These are phyloP conservation scores for Skeletonema marinoi DNA, from an alignment of 108 stramenopile genomes.

Conservation along the genomic window DNA sequence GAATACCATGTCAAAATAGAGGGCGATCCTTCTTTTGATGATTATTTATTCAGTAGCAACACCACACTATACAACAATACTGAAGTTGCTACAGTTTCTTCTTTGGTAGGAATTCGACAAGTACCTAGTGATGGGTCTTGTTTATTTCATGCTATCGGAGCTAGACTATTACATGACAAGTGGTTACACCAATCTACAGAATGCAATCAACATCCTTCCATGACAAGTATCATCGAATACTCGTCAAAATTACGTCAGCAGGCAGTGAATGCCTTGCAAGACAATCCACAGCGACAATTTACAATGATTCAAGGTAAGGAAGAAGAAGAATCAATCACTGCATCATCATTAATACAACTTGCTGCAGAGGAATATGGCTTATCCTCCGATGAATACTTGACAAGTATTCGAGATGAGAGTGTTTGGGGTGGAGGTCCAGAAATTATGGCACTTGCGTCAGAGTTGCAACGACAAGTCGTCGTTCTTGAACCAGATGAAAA, in stretches of 20 bases:
- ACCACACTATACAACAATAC: not conserved
- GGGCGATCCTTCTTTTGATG: not conserved
- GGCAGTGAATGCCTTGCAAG: slow-evolving; percentile 61
- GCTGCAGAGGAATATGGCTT: slow-evolving; percentile 80
- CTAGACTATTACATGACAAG: slow-evolving; percentile 14
- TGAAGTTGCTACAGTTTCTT: not conserved
- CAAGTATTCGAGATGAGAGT: slow-evolving; percentile 75
- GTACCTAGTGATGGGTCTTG: slow-evolving; percentile 91
- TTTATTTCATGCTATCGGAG: slow-evolving; percentile 77
- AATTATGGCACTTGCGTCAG: slow-evolving; percentile 92
- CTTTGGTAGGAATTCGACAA: slow-evolving; percentile 68
- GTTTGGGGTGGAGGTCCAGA: slow-evolving; percentile 97
- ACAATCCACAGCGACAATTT: slow-evolving; percentile 10
- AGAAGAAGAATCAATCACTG: slow-evolving; percentile 60
- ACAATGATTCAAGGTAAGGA: slow-evolving; percentile 53
- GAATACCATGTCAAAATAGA: slow-evolving; percentile 7
- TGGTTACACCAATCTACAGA: too few relatives aligned
- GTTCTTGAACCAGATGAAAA: slow-evolving; percentile 51
- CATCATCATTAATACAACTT: slow-evolving; percentile 62
- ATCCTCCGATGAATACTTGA: slow-evolving; percentile 75
- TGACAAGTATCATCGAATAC: slow-evolving; percentile 8
- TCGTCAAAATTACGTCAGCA: slow-evolving; percentile 52
- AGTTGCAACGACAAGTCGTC: slow-evolving; percentile 82
- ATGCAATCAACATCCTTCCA: not conserved
- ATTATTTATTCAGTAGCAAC: not conserved